A percentile compares a stretch with the other conserved stretches of the same genome.
Conservation (phyloP, 176 grass and related monocot species). For the Alopecurus myosuroides region DNA sequence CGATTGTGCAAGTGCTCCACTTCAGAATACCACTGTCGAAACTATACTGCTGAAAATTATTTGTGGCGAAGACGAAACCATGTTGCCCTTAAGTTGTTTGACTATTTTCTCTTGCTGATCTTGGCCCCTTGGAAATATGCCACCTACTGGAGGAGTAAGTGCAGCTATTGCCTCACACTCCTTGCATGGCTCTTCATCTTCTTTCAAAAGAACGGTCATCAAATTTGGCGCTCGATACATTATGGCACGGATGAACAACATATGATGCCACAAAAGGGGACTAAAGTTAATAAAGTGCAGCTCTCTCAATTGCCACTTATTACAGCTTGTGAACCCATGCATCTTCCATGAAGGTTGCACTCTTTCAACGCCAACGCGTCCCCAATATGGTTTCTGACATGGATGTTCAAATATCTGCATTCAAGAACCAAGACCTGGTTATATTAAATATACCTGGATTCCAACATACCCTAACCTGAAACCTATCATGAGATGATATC, state of each 20-base stretch:
- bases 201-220: background rate
- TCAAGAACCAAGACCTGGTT: background rate
- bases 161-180: background rate
- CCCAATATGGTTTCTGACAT: background rate
- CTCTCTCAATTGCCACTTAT: background rate
- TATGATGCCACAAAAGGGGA: background rate
- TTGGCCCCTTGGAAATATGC: background rate
- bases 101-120: too few relatives aligned
- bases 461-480: background rate
- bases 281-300: background rate
- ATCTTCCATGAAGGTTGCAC: background rate
- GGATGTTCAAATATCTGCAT: background rate
- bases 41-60: too few relatives aligned
- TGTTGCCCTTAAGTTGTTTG: too few relatives aligned
- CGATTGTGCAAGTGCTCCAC: too few relatives aligned
- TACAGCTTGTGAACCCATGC: too few relatives aligned
- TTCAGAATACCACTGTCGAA: too few relatives aligned
- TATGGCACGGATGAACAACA: background rate
- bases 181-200: background rate
- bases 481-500: background rate
- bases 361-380: background rate
- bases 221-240: background rate
- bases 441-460: background rate
- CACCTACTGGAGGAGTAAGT: background rate
- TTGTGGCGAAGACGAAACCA: too few relatives aligned